phyloP scores from a whole-genome alignment of 1,284 basidiomycete species.

The Moesziomyces aphidis region DNA sequence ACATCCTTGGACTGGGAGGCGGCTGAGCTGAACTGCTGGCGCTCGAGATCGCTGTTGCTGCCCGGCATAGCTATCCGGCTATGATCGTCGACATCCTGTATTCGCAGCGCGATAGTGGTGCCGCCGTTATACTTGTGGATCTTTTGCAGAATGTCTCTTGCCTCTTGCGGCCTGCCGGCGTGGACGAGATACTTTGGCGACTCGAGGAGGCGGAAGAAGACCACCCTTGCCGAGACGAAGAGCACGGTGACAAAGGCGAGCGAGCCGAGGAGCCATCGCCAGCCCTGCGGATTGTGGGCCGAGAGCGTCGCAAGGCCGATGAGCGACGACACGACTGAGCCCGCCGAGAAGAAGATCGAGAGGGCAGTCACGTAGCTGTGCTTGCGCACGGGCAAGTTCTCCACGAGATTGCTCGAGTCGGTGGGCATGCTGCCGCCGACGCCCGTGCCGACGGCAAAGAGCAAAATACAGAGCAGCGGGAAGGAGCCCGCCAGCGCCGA shows the following conservation, averaged over 20 bases:
- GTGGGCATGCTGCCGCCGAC: constrained; percentile 89
- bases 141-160: constrained; percentile 51
- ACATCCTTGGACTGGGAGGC: neutral
- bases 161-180: constrained; percentile 52
- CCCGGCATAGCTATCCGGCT: neutral
- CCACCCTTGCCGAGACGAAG: constrained; percentile 84
- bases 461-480: constrained; percentile 76
- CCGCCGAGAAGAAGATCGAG: constrained; percentile 78
- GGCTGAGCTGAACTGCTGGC: constrained; percentile 5
- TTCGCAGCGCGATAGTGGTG: constrained; percentile 21
- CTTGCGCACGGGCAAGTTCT: constrained; percentile 90
- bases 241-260: constrained; percentile 74
- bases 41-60: constrained; percentile 10
- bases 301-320: constrained; percentile 53
- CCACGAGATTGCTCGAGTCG: constrained; percentile 91
- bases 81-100: constrained; percentile 48
- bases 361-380: constrained; percentile 92
- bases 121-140: constrained; percentile 56
- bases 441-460: constrained; percentile 90
- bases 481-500: constrained; percentile 84
- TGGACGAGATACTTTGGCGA: constrained; percentile 74
- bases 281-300: constrained; percentile 25
- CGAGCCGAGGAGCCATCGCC: constrained; percentile 48
- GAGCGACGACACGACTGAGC: constrained; percentile 45
- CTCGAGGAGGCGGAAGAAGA: constrained; percentile 91